phyloP scores from a whole-genome alignment of 371 early-diverging fungal species.

The Saksenaea oblongispora region DNA sequence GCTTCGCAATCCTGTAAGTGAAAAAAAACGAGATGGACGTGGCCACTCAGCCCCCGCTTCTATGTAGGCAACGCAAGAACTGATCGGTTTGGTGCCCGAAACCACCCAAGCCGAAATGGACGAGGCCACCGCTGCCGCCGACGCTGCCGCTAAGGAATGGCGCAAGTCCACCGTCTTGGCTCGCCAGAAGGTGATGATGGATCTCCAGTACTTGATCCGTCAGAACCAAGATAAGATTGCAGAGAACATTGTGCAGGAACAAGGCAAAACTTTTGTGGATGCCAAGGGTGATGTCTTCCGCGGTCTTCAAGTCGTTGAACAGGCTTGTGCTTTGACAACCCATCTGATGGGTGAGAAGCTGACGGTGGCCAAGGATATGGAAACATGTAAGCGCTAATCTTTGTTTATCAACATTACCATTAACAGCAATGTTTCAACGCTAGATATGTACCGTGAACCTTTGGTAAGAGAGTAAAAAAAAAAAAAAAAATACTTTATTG shows the following conservation, averaged over 20 bases:
- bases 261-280: constrained; percentile 94
- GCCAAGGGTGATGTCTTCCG: constrained; percentile 92
- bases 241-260: constrained; percentile 84
- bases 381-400: constrained; percentile 67
- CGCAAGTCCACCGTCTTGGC: constrained; percentile 80
- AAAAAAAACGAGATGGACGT: not conserved
- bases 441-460: constrained; percentile 88
- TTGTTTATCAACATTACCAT: not conserved
- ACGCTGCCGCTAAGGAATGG: constrained; percentile 88
- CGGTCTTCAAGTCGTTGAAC: constrained; percentile 92
- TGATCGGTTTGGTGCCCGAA: constrained; percentile 89
- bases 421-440: not conserved
- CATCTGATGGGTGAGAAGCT: constrained; percentile 84
- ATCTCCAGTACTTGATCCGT: constrained; percentile 86
- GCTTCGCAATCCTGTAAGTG: constrained; percentile 85
- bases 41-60: not conserved
- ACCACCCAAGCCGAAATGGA: constrained; percentile 85
- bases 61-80: constrained; percentile 87
- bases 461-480: constrained; percentile 36
- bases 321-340: constrained; percentile 80
- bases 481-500: not conserved
- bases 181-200: constrained; percentile 91
- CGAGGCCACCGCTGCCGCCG: constrained; percentile 77
- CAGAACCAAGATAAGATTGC: constrained; percentile 85
- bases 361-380: constrained; percentile 93